Base-by-base conservation (phyloP, 2,329 filamentous ascomycete genomes). In the Coniella vitis region DNA sequence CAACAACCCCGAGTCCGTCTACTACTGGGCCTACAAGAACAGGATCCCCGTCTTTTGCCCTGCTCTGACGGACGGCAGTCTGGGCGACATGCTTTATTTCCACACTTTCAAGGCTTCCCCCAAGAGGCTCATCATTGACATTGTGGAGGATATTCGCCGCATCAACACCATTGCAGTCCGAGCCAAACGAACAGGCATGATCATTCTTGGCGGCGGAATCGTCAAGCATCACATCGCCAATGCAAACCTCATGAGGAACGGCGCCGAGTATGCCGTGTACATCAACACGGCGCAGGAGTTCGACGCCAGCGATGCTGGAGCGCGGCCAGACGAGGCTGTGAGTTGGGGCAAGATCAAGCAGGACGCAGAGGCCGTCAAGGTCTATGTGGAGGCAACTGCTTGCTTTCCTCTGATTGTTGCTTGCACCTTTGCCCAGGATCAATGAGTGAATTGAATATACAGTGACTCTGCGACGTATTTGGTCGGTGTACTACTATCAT, bases 191-290 rank as follows among this genome's bases (percentile, higher is more conserved):
- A 86, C 88, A 0, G 93, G 93, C 44, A 97, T 97, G 85, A 90
- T 98, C 58, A 88, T 98, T 48, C 74, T 98, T 0, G 93, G 93
- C 0, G 93, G 93, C 7, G 93, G 93, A 1, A 72, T 98, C n/a
- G 79, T 98, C 60, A 98, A 98, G 72, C 93, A 98, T 62, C 93
- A 98, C 66, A 97, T 98, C 63, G 90, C 93, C 45, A 98, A 98
- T 65, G 93, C 93, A 2, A 95, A 90, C 60, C 67, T 98, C 60
- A 97, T 98, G 93, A 82, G 93, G 43, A 98, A 98, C 61, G 93
- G 93, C 2, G 93, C 93, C 14, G 93, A 98, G 66, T 91, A 87
- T 54, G 93, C 93, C 2, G 93, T 98, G 1, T 98, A 95, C 65
- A 89, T 98, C 67, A 98, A 98, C 68, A 98, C 93, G 1, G 93